phyloP scores from a whole-genome alignment of 495 filamentous ascomycete genomes.

The Cryomyces minteri region DNA sequence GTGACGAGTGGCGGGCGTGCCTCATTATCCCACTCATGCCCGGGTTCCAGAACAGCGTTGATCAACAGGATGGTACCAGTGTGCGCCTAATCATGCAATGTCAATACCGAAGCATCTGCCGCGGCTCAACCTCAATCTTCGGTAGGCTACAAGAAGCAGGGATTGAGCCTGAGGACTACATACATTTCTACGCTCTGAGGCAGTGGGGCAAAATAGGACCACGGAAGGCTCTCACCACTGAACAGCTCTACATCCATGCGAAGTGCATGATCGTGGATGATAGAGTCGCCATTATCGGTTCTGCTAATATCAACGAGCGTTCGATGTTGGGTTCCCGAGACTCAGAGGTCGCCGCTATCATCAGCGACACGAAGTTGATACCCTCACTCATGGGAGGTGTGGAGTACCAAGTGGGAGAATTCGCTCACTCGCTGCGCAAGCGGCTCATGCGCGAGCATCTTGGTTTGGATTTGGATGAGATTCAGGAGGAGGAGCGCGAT shows the following conservation, averaged over 20 bases:
- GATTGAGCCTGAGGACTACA: slow-evolving; percentile 93
- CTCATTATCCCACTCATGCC: slow-evolving; percentile 93
- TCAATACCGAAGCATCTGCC: slow-evolving; percentile 92
- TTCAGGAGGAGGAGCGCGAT: slow-evolving; percentile 34
- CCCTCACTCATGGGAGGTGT: slow-evolving; percentile 80
- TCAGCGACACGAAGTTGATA: slow-evolving; percentile 88
- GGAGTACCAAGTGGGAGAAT: slow-evolving; percentile 76
- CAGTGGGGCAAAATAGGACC: slow-evolving; percentile 88
- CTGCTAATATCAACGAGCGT: slow-evolving; percentile 97
- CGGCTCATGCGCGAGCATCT: slow-evolving; percentile 95
- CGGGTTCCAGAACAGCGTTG: slow-evolving; percentile 94
- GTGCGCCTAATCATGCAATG: slow-evolving; percentile 94
- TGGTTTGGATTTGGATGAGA: slow-evolving; percentile 81
- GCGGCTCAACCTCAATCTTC: slow-evolving; percentile 86
- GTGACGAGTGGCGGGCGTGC: slow-evolving; percentile 85
- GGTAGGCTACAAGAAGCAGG: slow-evolving; percentile 60
- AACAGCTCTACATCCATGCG: slow-evolving; percentile 96
- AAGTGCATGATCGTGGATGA: slow-evolving; percentile 97
- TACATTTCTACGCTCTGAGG: slow-evolving; percentile 83
- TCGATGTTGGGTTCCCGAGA: slow-evolving; percentile 87
- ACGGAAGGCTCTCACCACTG: slow-evolving; percentile 65
- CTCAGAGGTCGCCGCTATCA: slow-evolving; percentile 79
- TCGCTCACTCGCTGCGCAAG: slow-evolving; percentile 83
- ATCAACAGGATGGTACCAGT: slow-evolving; percentile 81
- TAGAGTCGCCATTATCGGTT: slow-evolving; percentile 82